phyloP scores from a whole-genome alignment of 2,329 filamentous ascomycete species.

The Xylaria sp. region DNA sequence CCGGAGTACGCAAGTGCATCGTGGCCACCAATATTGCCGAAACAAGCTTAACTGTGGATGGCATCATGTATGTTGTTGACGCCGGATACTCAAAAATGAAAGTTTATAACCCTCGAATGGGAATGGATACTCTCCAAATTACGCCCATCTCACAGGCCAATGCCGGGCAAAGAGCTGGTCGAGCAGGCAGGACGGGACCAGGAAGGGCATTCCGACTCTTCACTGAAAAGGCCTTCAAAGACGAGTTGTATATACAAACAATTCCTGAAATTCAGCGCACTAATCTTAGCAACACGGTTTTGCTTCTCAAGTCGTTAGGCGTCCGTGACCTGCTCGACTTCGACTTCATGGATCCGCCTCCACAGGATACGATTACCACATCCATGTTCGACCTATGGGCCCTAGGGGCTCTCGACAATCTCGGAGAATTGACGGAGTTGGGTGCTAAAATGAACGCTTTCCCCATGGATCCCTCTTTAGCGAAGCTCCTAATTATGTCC shows the following conservation, averaged over 20 bases:
- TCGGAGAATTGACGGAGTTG: conserved; percentile 88
- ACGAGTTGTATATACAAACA: conserved; percentile 95
- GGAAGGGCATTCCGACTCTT: conserved; percentile 95
- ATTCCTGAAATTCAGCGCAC: conserved; percentile 98
- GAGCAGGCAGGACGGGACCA: conserved; percentile 92
- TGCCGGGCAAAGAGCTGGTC: conserved; percentile 89
- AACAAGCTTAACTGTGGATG: conserved; percentile 96
- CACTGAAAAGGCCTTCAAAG: conserved; percentile 93
- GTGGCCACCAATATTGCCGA: conserved; percentile 99
- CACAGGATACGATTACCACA: conserved; percentile 96
- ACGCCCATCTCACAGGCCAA: conserved; percentile 98
- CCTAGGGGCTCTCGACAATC: conserved; percentile 89
- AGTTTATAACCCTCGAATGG: conserved; percentile 98
- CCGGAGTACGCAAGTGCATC: conserved; percentile 95
- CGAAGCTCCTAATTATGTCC: conserved; percentile 93
- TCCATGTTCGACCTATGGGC: conserved; percentile 98
- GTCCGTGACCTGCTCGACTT: conserved; percentile 96
- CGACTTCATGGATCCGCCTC: conserved; percentile 98
- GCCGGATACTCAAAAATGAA: conserved; percentile 97
- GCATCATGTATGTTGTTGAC: conserved; percentile 99
- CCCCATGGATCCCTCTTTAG: conserved; percentile 96
- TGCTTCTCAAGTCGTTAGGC: conserved; percentile 92
- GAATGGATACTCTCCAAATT: conserved; percentile 98
- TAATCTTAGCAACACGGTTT: conserved; percentile 92
- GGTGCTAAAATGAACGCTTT: conserved; percentile 96